Conservation (phyloP, 345 rosid species). For the Orychophragmus violaceus region DNA sequence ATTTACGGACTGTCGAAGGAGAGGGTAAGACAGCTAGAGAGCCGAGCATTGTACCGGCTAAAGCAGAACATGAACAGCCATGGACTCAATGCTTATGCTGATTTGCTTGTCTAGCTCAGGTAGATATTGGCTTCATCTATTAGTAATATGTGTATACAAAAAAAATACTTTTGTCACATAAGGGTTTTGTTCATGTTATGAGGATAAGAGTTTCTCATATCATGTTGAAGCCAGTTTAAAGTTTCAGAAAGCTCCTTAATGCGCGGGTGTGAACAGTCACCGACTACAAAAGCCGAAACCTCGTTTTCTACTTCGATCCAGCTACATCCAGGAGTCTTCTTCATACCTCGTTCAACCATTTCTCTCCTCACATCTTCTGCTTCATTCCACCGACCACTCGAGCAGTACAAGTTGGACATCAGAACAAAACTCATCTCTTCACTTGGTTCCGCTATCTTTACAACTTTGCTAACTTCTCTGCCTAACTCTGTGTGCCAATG, state of each 20-base stretch:
- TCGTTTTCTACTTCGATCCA: conserved; percentile 65
- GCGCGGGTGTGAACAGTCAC: conserved; percentile 31
- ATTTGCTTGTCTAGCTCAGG: conserved; percentile 45
- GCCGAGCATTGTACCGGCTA: conserved; percentile 63
- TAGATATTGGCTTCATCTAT: background rate
- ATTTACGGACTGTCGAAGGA: conserved; percentile 59
- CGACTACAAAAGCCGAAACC: conserved; percentile 47
- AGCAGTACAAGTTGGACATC: conserved; percentile 60
- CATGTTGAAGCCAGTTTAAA: conserved; percentile 34
- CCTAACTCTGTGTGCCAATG: conserved; percentile 44
- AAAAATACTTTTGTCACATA: too few species aligned
- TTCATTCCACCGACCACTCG: conserved; percentile 63
- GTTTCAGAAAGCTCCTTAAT: conserved; percentile 33
- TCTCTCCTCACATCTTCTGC: conserved; percentile 64
- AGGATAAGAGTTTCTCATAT: conserved; percentile 57
- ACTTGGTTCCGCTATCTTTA: conserved; percentile 34
- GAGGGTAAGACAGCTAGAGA: conserved; percentile 71
- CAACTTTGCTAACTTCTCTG: conserved; percentile 32
- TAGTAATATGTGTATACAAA: conserved; percentile 9
- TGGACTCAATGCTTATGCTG: conserved; percentile 51
- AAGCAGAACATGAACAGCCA: conserved; percentile 51
- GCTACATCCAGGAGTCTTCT: conserved; percentile 71
- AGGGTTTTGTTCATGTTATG: too few species aligned
- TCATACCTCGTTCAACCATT: conserved; percentile 56
- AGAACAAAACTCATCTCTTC: conserved; percentile 61